Evolutionary conservation across 306 rosid genomes (phyloP).

Genomic region (Prunus mume): DNA sequence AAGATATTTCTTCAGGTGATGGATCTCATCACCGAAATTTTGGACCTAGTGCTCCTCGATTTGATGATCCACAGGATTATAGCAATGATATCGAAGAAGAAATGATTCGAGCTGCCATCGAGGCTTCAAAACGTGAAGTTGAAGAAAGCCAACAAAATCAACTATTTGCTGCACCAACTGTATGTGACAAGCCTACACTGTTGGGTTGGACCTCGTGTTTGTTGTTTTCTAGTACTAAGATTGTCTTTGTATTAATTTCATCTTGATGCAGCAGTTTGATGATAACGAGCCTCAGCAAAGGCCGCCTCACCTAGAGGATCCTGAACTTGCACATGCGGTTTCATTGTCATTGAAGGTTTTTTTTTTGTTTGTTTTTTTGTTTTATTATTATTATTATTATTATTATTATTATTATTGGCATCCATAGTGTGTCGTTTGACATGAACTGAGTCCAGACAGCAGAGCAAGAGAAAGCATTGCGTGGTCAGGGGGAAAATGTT

Average conservation of each 20-base stretch:
- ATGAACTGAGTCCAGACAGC: slow-evolving; percentile 57
- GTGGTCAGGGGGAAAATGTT: slow-evolving; percentile 38
- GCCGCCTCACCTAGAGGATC: slow-evolving; percentile 55
- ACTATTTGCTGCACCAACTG: slow-evolving; percentile 39
- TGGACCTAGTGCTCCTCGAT: slow-evolving; percentile 51
- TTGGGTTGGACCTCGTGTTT: slow-evolving; percentile 24
- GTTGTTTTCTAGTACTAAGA: slow-evolving; percentile 19
- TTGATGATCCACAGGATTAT: slow-evolving; percentile 50
- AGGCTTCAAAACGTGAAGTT: slow-evolving; percentile 77
- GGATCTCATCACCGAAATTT: slow-evolving; percentile 34
- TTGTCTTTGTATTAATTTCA: slow-evolving; percentile 28
- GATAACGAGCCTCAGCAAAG: slow-evolving; percentile 47
- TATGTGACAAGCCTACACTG: slow-evolving; percentile 34
- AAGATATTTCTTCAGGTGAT: slow-evolving; percentile 25
- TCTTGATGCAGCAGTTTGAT: slow-evolving; percentile 50
- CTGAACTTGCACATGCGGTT: slow-evolving; percentile 83
- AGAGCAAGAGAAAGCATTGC: slow-evolving; percentile 64
- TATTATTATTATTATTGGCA: background rate
- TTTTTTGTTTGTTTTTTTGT: background rate
- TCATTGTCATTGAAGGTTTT: slow-evolving; percentile 75
- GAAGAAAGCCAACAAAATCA: slow-evolving; percentile 48
- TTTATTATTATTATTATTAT: background rate
- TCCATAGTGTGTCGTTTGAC: slow-evolving; percentile 27
- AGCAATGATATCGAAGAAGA: slow-evolving; percentile 89
- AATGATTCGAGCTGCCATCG: slow-evolving; percentile 94